Evolutionary conservation across 2,329 filamentous ascomycete species (phyloP).

Genomic region (Colletotrichum endophyticum): DNA sequence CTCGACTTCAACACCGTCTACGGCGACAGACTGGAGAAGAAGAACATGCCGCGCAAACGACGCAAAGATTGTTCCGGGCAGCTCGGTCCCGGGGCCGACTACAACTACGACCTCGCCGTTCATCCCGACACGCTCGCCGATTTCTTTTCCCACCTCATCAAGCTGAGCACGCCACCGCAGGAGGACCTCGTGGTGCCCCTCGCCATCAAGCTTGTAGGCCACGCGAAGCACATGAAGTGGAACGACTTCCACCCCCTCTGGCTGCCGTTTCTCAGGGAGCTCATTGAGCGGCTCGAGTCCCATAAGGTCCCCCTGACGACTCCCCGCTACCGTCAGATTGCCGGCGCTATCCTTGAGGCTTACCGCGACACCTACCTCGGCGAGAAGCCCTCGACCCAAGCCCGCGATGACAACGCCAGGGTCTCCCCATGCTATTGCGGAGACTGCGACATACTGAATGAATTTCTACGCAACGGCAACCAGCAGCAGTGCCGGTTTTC

Average conservation of each 20-base stretch:
- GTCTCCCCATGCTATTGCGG: slow-evolving; percentile 25
- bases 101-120: background rate
- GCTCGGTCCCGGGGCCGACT: background rate
- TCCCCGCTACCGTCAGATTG: slow-evolving; percentile 27
- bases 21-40: background rate
- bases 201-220: slow-evolving; percentile 16
- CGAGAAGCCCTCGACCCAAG: slow-evolving; percentile 4
- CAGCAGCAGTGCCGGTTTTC: slow-evolving; percentile 7
- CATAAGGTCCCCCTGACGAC: slow-evolving; percentile 8
- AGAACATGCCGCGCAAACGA: background rate
- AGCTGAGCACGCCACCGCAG: slow-evolving; percentile 15
- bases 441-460: slow-evolving; percentile 29
- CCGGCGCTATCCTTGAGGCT: slow-evolving; percentile 22
- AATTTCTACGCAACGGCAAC: slow-evolving; percentile 26
- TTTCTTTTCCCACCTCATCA: background rate
- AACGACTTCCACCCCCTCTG: slow-evolving; percentile 28
- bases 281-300: slow-evolving; percentile 21
- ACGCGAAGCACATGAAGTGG: slow-evolving; percentile 18
- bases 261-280: slow-evolving; percentile 31
- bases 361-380: slow-evolving; percentile 28
- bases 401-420: background rate
- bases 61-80: background rate
- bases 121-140: background rate
- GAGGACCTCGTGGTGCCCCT: slow-evolving; percentile 24
- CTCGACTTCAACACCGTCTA: background rate